phyloP scores from a whole-genome alignment of 2,329 filamentous ascomycete species.

The Westerdykella aurantiaca region DNA sequence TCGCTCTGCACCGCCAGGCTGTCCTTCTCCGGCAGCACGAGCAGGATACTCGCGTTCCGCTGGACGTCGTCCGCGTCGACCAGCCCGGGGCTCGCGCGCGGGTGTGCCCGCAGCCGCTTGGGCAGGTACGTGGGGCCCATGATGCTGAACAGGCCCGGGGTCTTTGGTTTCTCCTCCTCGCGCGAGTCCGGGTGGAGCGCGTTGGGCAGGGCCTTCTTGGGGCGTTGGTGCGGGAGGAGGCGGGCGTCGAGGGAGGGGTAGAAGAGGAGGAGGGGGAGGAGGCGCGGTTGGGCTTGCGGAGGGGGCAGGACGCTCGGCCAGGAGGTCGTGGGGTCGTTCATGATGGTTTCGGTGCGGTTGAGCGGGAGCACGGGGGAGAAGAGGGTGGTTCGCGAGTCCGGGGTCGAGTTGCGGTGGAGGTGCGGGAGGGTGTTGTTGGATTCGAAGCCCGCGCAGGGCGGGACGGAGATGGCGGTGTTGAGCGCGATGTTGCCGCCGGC shows the following conservation, averaged over 20 bases:
- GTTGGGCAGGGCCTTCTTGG: constrained; percentile 32
- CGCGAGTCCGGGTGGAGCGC: constrained; percentile 31
- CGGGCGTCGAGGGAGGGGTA: constrained; percentile 41
- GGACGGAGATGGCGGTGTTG: constrained; percentile 37
- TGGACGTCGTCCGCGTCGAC: constrained; percentile 32
- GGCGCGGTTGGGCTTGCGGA: constrained; percentile 28
- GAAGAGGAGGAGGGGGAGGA: constrained; percentile 40
- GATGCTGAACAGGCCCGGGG: constrained; percentile 34
- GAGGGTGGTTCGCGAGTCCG: neutral
- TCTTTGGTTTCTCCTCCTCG: constrained; percentile 22
- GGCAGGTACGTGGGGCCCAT: constrained; percentile 41
- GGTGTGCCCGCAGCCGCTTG: constrained; percentile 32
- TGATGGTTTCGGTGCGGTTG: constrained; percentile 23
- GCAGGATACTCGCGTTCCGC: constrained; percentile 36
- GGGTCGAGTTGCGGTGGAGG: constrained; percentile 4
- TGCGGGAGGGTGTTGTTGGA: too few relatives aligned
- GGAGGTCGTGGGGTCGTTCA: constrained; percentile 25
- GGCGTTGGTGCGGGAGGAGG: constrained; percentile 38
- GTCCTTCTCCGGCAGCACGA: constrained; percentile 40
- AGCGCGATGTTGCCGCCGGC: constrained; percentile 46
- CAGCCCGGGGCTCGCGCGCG: constrained; percentile 39
- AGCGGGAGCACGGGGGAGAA: constrained; percentile 27
- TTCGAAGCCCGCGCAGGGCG: constrained; percentile 19
- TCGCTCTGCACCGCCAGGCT: constrained; percentile 40
- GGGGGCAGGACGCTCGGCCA: constrained; percentile 37